Evolutionary conservation across 441 rosid genomes (phyloP).

Genomic region (Erodium texanum): DNA sequence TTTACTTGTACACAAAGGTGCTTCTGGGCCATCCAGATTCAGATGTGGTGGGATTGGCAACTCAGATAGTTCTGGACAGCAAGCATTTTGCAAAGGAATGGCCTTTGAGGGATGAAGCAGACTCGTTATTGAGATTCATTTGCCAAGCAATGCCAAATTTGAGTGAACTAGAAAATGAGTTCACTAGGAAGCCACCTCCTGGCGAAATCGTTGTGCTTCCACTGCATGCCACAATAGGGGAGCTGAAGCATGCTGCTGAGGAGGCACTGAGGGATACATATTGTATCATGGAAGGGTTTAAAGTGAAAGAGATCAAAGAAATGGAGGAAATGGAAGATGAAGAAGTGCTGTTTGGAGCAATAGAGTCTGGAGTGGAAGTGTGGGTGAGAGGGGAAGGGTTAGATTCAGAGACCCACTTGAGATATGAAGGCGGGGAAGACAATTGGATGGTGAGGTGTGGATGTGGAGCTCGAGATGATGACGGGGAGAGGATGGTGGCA

Average conservation of each 20-base stretch:
- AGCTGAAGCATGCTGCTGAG: conserved; percentile 57
- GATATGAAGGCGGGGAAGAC: conserved; percentile 57
- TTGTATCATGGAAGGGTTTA: conserved; percentile 43
- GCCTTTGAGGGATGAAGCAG: conserved; percentile 47
- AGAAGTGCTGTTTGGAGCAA: conserved; percentile 42
- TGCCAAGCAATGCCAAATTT: conserved; percentile 44
- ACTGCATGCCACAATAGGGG: conserved; percentile 50
- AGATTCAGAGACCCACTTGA: conserved; percentile 31
- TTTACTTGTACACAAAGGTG: conserved; percentile 38
- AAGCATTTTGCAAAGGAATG: conserved; percentile 69
- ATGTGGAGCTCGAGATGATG: conserved; percentile 77
- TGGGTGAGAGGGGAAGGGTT: conserved; percentile 45
- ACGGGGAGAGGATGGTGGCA: conserved; percentile 85
- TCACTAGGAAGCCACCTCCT: conserved; percentile 28
- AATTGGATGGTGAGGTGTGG: conserved; percentile 70
- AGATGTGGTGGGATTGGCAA: conserved; percentile 37
- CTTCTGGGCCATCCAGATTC: conserved; percentile 50
- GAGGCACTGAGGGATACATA: conserved; percentile 60
- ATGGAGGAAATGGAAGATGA: conserved; percentile 36
- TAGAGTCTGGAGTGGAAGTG: conserved; percentile 47
- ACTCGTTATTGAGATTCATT: conserved; percentile 36
- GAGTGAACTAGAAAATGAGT: conserved; percentile 21
- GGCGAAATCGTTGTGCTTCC: conserved; percentile 57
- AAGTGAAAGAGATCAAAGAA: conserved; percentile 40
- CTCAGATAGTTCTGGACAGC: conserved; percentile 53